Conservation (phyloP, 371 early-diverging fungal species). For the Nematocida minor region DNA sequence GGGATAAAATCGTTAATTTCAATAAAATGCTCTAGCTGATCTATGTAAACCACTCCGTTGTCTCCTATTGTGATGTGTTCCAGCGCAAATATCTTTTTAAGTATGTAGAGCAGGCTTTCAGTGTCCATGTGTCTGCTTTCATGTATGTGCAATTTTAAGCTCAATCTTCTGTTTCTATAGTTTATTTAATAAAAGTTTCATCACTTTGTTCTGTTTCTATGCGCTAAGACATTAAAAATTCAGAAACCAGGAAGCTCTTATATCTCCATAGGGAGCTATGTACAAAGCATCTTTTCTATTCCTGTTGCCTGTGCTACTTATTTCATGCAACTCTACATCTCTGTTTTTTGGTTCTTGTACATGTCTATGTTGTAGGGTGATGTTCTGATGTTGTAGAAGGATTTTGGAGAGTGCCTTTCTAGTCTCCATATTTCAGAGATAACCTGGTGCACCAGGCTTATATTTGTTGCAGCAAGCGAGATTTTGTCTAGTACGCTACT, state of each 20-base stretch:
- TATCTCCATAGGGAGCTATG: too few species aligned
- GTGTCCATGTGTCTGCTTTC: too few species aligned
- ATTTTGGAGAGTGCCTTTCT: not conserved
- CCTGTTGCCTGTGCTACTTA: not conserved
- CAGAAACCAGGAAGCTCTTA: too few species aligned
- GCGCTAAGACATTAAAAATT: too few species aligned
- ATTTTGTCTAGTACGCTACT: not conserved
- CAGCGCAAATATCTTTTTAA: slow-evolving; percentile 31
- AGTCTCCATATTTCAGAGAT: slow-evolving; percentile 3
- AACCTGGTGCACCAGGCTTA: not conserved
- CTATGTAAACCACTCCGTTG: slow-evolving; percentile 22
- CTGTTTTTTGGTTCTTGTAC: too few species aligned
- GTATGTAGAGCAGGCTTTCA: not conserved
- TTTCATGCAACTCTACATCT: not conserved
- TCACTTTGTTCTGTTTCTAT: too few species aligned
- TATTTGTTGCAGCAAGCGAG: not conserved
- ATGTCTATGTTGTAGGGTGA: not conserved
- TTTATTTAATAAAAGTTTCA: too few species aligned
- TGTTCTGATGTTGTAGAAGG: not conserved
- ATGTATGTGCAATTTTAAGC: too few species aligned
- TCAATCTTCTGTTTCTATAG: too few species aligned
- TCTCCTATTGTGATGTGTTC: slow-evolving; percentile 34
- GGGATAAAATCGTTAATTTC: not conserved
- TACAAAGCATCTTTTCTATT: too few species aligned
- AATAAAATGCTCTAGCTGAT: not conserved